phyloP scores from a whole-genome alignment of 768 basidiomycete species.

The Strobilomyces confusus region DNA sequence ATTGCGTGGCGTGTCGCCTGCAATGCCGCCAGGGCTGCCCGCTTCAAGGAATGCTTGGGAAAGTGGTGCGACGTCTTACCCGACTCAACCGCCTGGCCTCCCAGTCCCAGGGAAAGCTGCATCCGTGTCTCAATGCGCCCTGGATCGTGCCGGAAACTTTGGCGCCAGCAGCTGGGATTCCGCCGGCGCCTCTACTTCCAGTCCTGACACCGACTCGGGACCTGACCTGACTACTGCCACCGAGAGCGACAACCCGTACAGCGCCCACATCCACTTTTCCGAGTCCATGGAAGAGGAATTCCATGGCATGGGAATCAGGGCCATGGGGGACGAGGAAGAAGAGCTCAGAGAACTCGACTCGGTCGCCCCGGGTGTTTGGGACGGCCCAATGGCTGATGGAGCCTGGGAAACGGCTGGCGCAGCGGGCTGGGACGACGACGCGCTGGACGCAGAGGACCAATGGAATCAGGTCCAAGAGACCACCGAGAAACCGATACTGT shows the following conservation, averaged over 20 bases:
- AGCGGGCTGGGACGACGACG: constrained; percentile 14
- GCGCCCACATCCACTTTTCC: constrained; percentile 19
- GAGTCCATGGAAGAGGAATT: constrained; percentile 30
- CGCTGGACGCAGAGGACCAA: constrained; percentile 20
- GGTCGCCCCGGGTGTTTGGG: constrained; percentile 25
- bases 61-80: constrained; percentile 1
- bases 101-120: not conserved
- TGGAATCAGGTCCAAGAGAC: constrained; percentile 16
- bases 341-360: constrained; percentile 19
- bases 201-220: constrained; percentile 26
- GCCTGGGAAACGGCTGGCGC: constrained; percentile 1
- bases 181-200: constrained; percentile 19
- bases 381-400: not conserved
- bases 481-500: constrained; percentile 14
- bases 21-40: constrained; percentile 10
- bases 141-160: constrained; percentile 7
- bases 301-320: constrained; percentile 21
- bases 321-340: constrained; percentile 8
- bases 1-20: not conserved
- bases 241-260: constrained; percentile 24
- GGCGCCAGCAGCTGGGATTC: constrained; percentile 25
- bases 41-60: constrained; percentile 10
- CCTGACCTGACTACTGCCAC: constrained; percentile 22
- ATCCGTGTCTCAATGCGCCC: not conserved
- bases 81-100: constrained; percentile 14